These are phyloP conservation scores for Tubosaeta sp. DNA, from an alignment of 768 basidiomycete genomes.

Conservation along the genomic window DNA sequence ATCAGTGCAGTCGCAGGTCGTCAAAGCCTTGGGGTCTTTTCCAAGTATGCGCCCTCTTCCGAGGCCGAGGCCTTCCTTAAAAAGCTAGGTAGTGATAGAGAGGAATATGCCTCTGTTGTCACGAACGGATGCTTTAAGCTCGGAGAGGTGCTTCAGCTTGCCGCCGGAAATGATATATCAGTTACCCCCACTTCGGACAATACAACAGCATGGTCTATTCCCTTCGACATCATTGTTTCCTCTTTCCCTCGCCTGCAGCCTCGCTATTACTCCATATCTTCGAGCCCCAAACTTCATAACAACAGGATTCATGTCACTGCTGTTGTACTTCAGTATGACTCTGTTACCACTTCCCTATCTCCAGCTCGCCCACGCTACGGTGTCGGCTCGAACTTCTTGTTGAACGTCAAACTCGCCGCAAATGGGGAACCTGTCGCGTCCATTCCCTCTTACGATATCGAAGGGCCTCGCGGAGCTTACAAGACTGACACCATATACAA, in stretches of 20 bases:
- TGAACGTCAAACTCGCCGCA: constrained; percentile 82
- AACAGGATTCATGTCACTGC: constrained; percentile 89
- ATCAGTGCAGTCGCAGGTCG: constrained; percentile 93
- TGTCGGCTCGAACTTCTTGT: constrained; percentile 90
- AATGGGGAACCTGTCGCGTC: constrained; percentile 53
- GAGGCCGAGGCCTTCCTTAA: constrained; percentile 72
- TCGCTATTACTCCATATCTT: constrained; percentile 98
- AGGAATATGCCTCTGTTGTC: constrained; percentile 75
- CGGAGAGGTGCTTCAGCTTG: constrained; percentile 88
- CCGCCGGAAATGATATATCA: constrained; percentile 71
- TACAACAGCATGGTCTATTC: constrained; percentile 85
- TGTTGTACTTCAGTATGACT: constrained; percentile 92
- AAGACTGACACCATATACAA: constrained; percentile 67
- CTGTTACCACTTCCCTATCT: constrained; percentile 49
- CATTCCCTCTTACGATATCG: constrained; percentile 76
- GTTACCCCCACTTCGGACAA: constrained; percentile 60
- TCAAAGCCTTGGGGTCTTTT: constrained; percentile 83
- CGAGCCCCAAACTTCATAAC: constrained; percentile 90
- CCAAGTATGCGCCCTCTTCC: constrained; percentile 83
- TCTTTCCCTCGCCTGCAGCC: constrained; percentile 92
- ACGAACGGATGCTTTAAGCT: constrained; percentile 83
- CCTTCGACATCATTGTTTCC: constrained; percentile 95
- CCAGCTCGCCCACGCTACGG: constrained; percentile 74
- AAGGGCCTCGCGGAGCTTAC: constrained; percentile 88
- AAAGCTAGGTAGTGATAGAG: constrained; percentile 82